These are phyloP conservation scores for Geotrichum restrictum DNA, from an alignment of 1,139 yeast genomes.

Conservation along the genomic window DNA sequence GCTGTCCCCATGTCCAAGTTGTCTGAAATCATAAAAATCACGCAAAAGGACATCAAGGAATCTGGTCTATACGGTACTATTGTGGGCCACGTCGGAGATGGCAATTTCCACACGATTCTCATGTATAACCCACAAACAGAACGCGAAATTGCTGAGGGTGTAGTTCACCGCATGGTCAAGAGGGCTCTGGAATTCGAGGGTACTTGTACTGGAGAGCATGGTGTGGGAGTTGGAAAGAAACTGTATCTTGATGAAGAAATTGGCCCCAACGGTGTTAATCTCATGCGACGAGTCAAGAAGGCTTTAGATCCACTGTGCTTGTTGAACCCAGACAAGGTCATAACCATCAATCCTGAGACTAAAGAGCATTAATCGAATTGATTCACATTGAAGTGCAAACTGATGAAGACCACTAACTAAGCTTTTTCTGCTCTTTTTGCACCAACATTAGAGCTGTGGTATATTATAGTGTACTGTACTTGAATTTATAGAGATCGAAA, in stretches of 20 bases:
- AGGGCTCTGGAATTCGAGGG: conserved; percentile 69
- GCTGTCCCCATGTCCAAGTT: conserved; percentile 70
- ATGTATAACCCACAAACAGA: conserved; percentile 85
- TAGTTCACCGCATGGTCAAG: conserved; percentile 65
- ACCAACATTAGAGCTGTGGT: too few species aligned
- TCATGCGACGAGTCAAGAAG: conserved; percentile 71
- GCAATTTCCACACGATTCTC: conserved; percentile 80
- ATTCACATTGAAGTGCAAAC: too few species aligned
- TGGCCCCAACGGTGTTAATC: conserved; percentile 59
- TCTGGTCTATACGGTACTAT: conserved; percentile 58
- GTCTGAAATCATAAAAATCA: conserved; percentile 73
- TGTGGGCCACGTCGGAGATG: conserved; percentile 89
- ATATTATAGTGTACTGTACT: too few species aligned
- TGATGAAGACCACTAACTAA: too few species aligned
- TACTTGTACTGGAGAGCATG: conserved; percentile 89
- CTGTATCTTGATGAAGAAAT: conserved; percentile 60
- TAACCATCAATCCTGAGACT: conserved; percentile 32
- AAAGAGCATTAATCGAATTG: not conserved
- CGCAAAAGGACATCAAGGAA: conserved; percentile 51
- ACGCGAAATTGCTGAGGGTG: conserved; percentile 43
- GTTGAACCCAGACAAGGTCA: conserved; percentile 74
- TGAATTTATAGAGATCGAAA: too few species aligned
- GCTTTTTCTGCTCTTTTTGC: too few species aligned
- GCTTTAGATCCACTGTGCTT: conserved; percentile 69
- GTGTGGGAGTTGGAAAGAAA: conserved; percentile 79